Evolutionary conservation across 139 green algal species (phyloP), one percentile per base, ranked within the genome.

Genomic region (Asterochloris erici): DNA sequence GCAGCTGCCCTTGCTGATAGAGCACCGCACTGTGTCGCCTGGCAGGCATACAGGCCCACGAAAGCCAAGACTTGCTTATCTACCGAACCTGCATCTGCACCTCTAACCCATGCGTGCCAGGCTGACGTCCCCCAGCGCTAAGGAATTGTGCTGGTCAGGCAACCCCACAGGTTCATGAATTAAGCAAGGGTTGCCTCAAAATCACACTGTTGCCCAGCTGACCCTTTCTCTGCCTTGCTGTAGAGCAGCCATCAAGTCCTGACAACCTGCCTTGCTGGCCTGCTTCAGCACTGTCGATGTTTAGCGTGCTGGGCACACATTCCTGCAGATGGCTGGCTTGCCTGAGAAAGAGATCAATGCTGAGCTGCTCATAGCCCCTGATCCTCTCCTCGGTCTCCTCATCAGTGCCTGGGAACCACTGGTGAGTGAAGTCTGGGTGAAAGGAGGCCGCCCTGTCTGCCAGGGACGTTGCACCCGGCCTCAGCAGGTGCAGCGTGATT

Each of bases 401-500:
- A 87, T 96, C 93, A 17, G 90, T 81, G 15, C 95, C 90, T 0
- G 90, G 89, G 79, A 96, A 96, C 15, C 95, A 70, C 79, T 90
- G 88, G 63, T 92, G 88, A 15, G 61, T 84, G 64, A 91, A 87
- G 10, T 87, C 79, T 10, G 88, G 88, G 11, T 76, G 76, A 63
- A 90, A 91, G 69, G 28, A 54, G 17, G 47, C 38, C 23, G 76
- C n/a, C 23, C 38, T 54, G 38, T 54, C 38, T 54, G 38, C 38
- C 38, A 54, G 38, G 38, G 38, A 54, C 38, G 38, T 54, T 54
- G 38, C 38, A 54, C 38, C 38, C 38, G 38, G 38, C 68, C 60
- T 14, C 23, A 14, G 23, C 23, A 70, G 23, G 76, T 61, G 19
- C 60, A 62, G 60, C 76, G 68, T 13, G 74, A 68, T 21, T 61